Evolutionary conservation across 78 protist species (phyloP).

Genomic region (Dictyostelium discoideum): dicty_2.7 NC_007090.3:139001-139500

Average conservation of each 20-base stretch:
- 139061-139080: slow-evolving; percentile 77
- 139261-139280: slow-evolving; percentile 39
- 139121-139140: slow-evolving; percentile 57
- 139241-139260: slow-evolving; percentile 39
- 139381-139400: not conserved
- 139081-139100: slow-evolving; percentile 34
- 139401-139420: not conserved
- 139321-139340: not conserved
- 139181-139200: slow-evolving; percentile 65
- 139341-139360: not conserved
- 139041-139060: slow-evolving; percentile 73
- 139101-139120: slow-evolving; percentile 11
- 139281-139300: not conserved
- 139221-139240: slow-evolving; percentile 18
- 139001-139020: slow-evolving; percentile 21
- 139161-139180: slow-evolving; percentile 37
- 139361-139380: not conserved
- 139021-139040: slow-evolving; percentile 74
- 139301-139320: not conserved
- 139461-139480: not conserved
- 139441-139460: not conserved
- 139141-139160: slow-evolving; percentile 56
- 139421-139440: not conserved
- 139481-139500: not conserved
- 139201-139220: slow-evolving; percentile 46